Base-by-base conservation (phyloP, 129 eudicot genomes). In the Apium graveolens region DNA sequence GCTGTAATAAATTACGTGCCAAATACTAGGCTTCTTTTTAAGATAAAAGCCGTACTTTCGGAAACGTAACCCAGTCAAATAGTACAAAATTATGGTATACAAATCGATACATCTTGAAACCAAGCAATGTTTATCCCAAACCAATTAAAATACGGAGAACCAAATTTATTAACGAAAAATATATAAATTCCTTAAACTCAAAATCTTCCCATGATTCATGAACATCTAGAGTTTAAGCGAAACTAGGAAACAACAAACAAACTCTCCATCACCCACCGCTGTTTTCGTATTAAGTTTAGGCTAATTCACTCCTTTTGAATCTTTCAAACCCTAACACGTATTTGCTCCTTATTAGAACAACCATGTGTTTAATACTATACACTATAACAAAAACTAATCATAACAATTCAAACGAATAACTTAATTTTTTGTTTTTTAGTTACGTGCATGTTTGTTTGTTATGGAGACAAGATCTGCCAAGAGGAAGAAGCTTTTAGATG, bases 381-480 rank as follows among this genome's bases (percentile, higher is more conserved):
- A 32, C 21, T 34, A 1, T 9, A 39, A 3, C 48, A 9, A 70
- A 38, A n/a, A n/a, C 21, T 10, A 21, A 20, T 70, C 75, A 14
- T 24, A 70, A 20, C 0, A 14, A 70, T 68, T 37, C 4, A 16
- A 34, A 20, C 3, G 1, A 44, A 20, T 6, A 20, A 1, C 0
- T 1, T 2, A 13, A 10, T 34, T 34, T 9, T 38, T 70, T 32
- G 57, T 48, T 48, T 14, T 17, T 1, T 12, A 35, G 10, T 34
- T 12, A 78, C 76, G 70, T 11, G 72, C 66, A 72, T 17, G 12
- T 11, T 68, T 17, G 12, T 11, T 68, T 6, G 62, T 77, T 29
- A 89, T 90, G 97, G 97, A 92, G 84, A 90, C 97, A 60, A 84
- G 96, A 92, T 90, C 93, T 49, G 85, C 88, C 42, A 90, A 86